These are phyloP conservation scores for Kwoniella sp. DNA, from an alignment of 768 basidiomycete genomes.

Conservation along the genomic window DNA sequence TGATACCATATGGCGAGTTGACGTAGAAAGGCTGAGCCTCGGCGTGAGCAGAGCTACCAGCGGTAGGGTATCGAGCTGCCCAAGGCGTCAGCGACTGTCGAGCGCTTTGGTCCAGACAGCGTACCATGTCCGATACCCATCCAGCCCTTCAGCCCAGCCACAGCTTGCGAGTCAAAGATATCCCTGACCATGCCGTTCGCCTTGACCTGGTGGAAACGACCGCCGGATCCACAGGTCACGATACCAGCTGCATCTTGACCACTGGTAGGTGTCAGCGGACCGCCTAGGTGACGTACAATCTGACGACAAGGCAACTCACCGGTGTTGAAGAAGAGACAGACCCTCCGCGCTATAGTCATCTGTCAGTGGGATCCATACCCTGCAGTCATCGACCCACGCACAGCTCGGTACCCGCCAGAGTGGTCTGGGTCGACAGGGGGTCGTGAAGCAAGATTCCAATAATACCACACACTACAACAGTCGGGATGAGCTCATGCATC, in stretches of 20 bases:
- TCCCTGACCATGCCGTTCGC: slow-evolving; percentile 99
- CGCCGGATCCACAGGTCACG: slow-evolving; percentile 90
- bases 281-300: not conserved
- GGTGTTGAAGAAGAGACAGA: slow-evolving; percentile 89
- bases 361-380: not conserved
- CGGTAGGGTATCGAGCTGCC: slow-evolving; percentile 92
- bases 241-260: slow-evolving; percentile 98
- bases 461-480: slow-evolving; percentile 97
- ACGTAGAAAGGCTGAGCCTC: slow-evolving; percentile 99
- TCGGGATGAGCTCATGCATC: no score
- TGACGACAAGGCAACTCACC: slow-evolving; percentile 22
- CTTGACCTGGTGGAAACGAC: slow-evolving; percentile 96
- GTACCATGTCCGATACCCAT: slow-evolving; percentile 98
- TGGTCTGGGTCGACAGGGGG: slow-evolving; percentile 54
- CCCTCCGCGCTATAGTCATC: slow-evolving; percentile 60
- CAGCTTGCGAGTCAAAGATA: slow-evolving; percentile 76
- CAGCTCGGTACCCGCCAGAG: slow-evolving; percentile 77
- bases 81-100: no score
- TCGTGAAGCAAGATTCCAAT: slow-evolving; percentile 82
- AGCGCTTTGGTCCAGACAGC: slow-evolving; percentile 22
- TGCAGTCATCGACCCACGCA: no score
- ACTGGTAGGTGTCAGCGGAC: slow-evolving; percentile 48
- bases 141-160: slow-evolving; percentile 74
- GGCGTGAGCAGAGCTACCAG: slow-evolving; percentile 91
- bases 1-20: slow-evolving; percentile 99